Evolutionary conservation across 352 stramenopile genomes (phyloP), one percentile per base, ranked within the genome.

Genomic region (Globisporangium solare): DNA sequence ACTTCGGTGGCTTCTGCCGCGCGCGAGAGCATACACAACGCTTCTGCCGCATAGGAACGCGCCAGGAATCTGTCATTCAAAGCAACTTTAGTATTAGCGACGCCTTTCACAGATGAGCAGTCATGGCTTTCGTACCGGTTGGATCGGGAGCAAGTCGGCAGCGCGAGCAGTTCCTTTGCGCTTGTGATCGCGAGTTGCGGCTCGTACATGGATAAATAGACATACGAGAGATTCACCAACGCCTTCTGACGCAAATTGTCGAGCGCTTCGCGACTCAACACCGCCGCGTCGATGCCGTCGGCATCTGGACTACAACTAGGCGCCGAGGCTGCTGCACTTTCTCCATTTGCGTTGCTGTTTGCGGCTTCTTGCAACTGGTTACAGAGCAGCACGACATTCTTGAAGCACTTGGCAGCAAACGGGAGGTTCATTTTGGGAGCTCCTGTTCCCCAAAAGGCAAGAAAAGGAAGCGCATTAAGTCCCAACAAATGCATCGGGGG

Each of bases 121-220:
- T 10, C n/a, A 35, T 35, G 27, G 27, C 10, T 35, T 35, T 62
- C 69, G 31, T 61, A 87, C 74, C 70, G 57, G 60, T 91, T 91
- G 32, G 76, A 68, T 64, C 88, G 84, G 14, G 82, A 89, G 55
- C 79, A 89, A 18, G 78, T 76, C 2, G 81, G 63, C 21, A 95
- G 51, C 35, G 70, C 62, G 12, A 95, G 64, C 48, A 96, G 63
- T 57, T 94, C 80, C 53, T 91, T 90, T 14, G 87, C 79, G 41
- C 69, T 94, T 54, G 71, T 80, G 53, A 97, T 83, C 5, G 86
- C 85, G n/a, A 94, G 61, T 27, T 95, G 80, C n/a, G 89, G 89
- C 56, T 96, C 87, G 68, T 94, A 85, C 71, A 97, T 89, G 41
- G 80, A 91, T 66, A 97, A 70, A 66, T 97, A 95, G 40, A 95